Conservation (phyloP, 208 protist species). For the Balamuthia mandrillaris region DNA sequence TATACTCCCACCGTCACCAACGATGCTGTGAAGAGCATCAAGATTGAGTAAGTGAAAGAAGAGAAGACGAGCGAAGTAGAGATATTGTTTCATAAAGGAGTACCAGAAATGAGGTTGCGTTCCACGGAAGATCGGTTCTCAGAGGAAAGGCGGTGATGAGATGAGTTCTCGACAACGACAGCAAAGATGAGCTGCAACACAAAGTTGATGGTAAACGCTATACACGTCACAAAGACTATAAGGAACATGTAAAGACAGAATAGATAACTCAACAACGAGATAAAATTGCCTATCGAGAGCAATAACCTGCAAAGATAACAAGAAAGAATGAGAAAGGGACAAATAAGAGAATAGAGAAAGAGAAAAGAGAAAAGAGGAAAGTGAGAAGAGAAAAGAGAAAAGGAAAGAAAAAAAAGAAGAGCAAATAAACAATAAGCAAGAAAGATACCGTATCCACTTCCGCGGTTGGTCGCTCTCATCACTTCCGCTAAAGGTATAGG, state of each 20-base stretch:
- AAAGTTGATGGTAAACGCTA: slow-evolving; percentile 41
- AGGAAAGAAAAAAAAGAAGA: no score
- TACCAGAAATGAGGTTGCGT: neutral
- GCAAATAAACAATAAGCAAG: no score
- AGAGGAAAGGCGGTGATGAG: neutral
- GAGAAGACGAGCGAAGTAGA: neutral
- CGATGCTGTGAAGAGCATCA: no score
- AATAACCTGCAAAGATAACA: no score
- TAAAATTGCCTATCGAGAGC: no score
- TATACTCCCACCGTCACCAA: slow-evolving; percentile 15
- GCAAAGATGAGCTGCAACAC: slow-evolving; percentile 35
- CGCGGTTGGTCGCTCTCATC: no score
- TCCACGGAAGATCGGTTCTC: neutral
- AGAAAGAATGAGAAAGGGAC: no score
- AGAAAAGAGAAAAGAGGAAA: no score
- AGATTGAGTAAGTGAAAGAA: neutral
- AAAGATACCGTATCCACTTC: no score
- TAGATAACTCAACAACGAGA: neutral
- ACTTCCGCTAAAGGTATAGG: no score
- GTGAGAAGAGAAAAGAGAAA: no score
- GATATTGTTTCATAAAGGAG: neutral
- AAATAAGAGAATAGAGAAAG: no score
- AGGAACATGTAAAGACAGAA: slow-evolving; percentile 36
- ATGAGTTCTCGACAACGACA: neutral
- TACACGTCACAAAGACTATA: slow-evolving; percentile 11